Base-by-base conservation (phyloP, 2,329 filamentous ascomycete species). In the Ceratocystis lukuohia region DNA sequence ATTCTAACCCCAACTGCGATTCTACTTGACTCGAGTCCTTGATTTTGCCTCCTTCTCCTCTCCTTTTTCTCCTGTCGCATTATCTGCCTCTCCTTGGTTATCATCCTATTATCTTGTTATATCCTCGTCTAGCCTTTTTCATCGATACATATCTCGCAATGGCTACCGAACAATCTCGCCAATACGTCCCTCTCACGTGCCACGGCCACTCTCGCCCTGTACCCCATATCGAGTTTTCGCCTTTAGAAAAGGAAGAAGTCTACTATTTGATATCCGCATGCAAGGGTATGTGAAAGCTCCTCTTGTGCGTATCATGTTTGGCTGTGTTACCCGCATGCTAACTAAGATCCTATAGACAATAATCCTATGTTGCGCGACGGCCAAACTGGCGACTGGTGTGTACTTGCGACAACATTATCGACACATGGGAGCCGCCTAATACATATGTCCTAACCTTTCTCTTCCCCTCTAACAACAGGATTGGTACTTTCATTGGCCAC, bases 301-400 rank as follows among this genome's bases (percentile, higher is more conserved):
- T 12, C 28, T 48, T 30, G 17, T 37, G 37, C 30, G 20, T 10
- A 30, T 70, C 50, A 72, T 66, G 30, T 71, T 67, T 5, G 3
- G 3, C 17, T 37, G 17, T 57, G 61, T 61, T 3, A 15, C 33
- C 37, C 4, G 25, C 56, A 59, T 59, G 22, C 22, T 59, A 37
- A 59, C 56, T 5, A 37, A 15, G 17, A 30, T 59, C 56, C 68
- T 68, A 66, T 75, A 92, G 94, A 99, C 80, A 93, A 93, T 73
- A 97, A 97, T 75, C 94, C 94, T 63, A 97, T 97, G 92, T 88
- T 99, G 71, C 89, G 94, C 70, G 91, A 97, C 78, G 94, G 94
- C 69, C 84, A 95, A 69, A 99, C 93, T 61, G 94, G 94, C 68
- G 92, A 96, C 76, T 96, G 92, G 89, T 89, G 79, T 68, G 80